Base-by-base conservation (phyloP, 805 yeast species). In the Candida tallmaniae region DNA sequence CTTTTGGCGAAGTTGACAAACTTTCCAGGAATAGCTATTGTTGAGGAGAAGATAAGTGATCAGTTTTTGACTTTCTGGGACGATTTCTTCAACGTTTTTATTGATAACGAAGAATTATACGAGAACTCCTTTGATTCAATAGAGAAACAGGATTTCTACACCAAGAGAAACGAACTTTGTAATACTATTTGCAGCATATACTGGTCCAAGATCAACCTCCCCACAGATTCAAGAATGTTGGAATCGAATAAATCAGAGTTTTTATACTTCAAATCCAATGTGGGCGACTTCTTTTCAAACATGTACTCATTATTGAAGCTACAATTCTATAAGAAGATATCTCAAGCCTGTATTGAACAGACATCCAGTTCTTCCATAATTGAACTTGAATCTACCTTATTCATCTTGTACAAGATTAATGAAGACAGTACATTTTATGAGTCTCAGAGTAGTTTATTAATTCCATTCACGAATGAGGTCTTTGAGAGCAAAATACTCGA, bases 241-340 rank as follows among this genome's bases (percentile, higher is more conserved):
- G 48, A 47, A 16, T 57, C 60, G 7, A 51, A 51, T 17, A 54
- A 62, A 38, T 68, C 70, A 14, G 94, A 82, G 44, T 85, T 88
- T 48, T 57, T 59, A 15, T 70, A 76, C 17, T 90, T 77, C 55
- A 70, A 97, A 46, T 61, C 75, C 21, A 90, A 83, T 41, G 81
- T 83, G 7, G 73, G 81, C 1, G 97, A 93, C 46, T 66, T 89
- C 24, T 74, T 85, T 43, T 93, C 87, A 35, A 65, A 76, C 0
- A 57, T 81, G 2, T 85, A 81, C 62, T 74, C 87, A 1, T 63
- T 84, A 4, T 65, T 86, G 23, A 85, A 83, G 24, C 35, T 54
- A 0, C 59, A 68, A 2, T 54, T 85, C 23, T 74, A 73, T 42
- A 60, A 62, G 4, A 64, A 57, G 14, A 52, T 84, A 19, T 45